A percentile compares a stretch with the other conserved stretches of the same genome.
Evolutionary conservation across 768 basidiomycete species (phyloP).

Genomic region (Kwoniella mangroviensis): DNA sequence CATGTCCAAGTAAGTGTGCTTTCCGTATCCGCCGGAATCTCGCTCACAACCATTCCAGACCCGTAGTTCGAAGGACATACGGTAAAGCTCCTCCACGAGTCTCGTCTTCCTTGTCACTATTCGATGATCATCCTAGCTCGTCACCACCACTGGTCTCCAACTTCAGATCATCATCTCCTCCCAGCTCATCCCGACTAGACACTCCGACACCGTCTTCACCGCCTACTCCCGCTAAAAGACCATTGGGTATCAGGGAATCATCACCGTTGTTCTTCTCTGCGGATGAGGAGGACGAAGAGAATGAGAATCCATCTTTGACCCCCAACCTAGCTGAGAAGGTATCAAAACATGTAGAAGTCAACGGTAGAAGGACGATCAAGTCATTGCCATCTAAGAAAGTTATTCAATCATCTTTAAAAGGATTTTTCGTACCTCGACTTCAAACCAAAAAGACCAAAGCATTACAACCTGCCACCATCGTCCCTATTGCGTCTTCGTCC

Average conservation of each 20-base stretch:
- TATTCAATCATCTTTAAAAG: conserved; percentile 32
- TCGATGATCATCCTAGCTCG: conserved; percentile 12
- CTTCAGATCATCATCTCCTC: conserved; percentile 21
- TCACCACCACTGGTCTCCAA: conserved; percentile 3
- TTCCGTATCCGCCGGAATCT: background rate
- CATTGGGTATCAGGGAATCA: background rate
- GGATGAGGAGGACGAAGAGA: conserved; percentile 20
- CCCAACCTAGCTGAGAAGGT: background rate
- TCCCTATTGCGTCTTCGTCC: background rate
- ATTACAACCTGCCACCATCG: conserved; percentile 6
- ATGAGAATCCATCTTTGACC: background rate
- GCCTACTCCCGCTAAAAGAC: background rate
- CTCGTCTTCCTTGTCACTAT: conserved; percentile 20
- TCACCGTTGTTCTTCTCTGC: conserved; percentile 22
- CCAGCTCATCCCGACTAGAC: conserved; percentile 17
- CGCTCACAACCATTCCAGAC: conserved; percentile 28
- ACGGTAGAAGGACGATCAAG: background rate
- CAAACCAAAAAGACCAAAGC: conserved; percentile 16
- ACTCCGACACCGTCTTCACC: conserved; percentile 16
- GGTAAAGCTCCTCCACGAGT: conserved; percentile 23
- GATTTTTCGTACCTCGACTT: conserved; percentile 34
- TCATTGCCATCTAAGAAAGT: conserved; percentile 2
- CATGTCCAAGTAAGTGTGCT: conserved; percentile 18
- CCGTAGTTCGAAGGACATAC: conserved; percentile 39
- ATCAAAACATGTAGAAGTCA: too few species aligned